Percentiles rank a stretch among this genome's conserved stretches.
Conservation (phyloP, 179 eudicot species). For the Sideroxylon spinosum region DNA sequence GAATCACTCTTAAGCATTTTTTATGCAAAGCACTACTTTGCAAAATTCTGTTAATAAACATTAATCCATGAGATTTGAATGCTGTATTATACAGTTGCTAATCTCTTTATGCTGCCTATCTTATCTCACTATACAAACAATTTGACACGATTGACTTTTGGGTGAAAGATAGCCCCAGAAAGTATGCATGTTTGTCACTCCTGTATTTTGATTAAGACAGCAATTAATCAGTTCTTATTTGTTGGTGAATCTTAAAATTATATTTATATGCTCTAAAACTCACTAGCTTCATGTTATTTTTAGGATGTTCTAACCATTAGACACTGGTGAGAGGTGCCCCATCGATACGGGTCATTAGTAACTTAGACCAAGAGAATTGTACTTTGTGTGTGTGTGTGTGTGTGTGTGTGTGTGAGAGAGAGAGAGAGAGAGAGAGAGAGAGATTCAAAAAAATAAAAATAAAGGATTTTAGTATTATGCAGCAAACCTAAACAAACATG, state of each 20-base stretch:
- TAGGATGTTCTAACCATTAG: too few relatives aligned
- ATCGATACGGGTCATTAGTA: too few relatives aligned
- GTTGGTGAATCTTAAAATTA: background rate
- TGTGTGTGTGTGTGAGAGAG: too few relatives aligned
- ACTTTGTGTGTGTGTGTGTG: too few relatives aligned
- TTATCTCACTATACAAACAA: background rate
- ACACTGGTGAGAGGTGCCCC: too few relatives aligned
- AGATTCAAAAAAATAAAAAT: too few relatives aligned
- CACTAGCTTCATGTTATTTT: too few relatives aligned
- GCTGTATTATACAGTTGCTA: background rate
- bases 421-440: too few relatives aligned
- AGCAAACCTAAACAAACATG: too few relatives aligned
- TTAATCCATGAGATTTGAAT: background rate
- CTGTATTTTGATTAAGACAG: background rate
- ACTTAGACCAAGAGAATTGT: too few relatives aligned
- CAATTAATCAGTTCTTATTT: background rate
- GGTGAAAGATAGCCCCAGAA: background rate
- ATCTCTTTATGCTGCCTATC: background rate
- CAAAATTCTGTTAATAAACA: background rate
- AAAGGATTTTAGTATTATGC: too few relatives aligned
- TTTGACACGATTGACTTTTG: background rate
- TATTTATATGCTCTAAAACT: background rate
- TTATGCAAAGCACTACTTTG: background rate
- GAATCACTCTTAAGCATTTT: background rate
- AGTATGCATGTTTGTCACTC: background rate